phyloP scores from a whole-genome alignment of 2,329 filamentous ascomycete species.

The Diaporthe eres region DNA sequence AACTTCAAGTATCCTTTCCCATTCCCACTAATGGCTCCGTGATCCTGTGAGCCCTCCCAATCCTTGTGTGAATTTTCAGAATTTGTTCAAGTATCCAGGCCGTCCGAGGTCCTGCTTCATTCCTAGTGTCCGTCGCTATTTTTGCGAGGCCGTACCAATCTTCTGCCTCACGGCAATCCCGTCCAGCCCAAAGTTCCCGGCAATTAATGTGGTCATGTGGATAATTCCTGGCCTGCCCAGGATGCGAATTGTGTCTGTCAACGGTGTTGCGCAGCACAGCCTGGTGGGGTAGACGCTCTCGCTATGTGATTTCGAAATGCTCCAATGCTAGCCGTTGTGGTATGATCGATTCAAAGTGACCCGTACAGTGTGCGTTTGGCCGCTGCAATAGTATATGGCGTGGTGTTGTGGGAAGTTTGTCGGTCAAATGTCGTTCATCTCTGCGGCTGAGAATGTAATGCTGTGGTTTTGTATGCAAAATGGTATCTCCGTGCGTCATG shows the following conservation, averaged over 20 bases:
- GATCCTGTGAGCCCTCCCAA: constrained; percentile 17
- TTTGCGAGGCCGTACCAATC: constrained; percentile 20
- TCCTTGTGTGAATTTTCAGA: constrained; percentile 23
- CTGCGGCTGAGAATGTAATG: constrained; percentile 21
- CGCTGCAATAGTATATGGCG: constrained; percentile 4
- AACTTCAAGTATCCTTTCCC: constrained; percentile 11
- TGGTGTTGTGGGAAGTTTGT: not conserved
- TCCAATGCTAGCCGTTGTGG: constrained; percentile 21
- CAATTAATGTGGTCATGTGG: constrained; percentile 6
- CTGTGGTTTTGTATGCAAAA: constrained; percentile 6
- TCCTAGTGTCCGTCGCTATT: not conserved
- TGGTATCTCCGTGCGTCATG: not conserved
- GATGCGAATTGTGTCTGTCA: not conserved
- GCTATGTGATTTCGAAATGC: constrained; percentile 28
- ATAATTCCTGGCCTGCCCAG: constrained; percentile 4
- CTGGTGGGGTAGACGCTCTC: constrained; percentile 12
- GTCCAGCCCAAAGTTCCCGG: not conserved
- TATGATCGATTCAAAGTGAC: constrained; percentile 3
- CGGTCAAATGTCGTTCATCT: constrained; percentile 5
- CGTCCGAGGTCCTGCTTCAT: not conserved
- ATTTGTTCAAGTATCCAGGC: not conserved
- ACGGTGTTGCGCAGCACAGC: not conserved
- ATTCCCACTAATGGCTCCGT: constrained; percentile 32
- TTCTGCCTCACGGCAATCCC: not conserved
- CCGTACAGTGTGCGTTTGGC: not conserved